A percentile compares a stretch with the other conserved stretches of the same genome.
Conservation (phyloP, 2,329 filamentous ascomycete genomes). For the Ophidiomyces ophidiicola region DNA sequence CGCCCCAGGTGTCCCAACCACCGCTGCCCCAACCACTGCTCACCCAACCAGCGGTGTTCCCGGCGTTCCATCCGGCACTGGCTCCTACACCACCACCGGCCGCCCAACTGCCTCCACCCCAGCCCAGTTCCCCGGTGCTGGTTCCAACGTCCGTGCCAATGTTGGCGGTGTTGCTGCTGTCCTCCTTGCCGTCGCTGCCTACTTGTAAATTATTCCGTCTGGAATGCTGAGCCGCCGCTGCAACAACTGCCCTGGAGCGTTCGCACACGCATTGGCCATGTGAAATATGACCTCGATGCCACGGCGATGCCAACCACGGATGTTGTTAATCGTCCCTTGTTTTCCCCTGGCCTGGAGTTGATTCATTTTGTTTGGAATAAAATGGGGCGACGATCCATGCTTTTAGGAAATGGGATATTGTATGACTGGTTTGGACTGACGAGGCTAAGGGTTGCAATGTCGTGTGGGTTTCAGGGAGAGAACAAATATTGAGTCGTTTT, state of each 20-base stretch:
- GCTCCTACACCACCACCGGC: slow-evolving; percentile 12
- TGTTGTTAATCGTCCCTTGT: neutral
- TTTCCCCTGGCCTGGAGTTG: neutral
- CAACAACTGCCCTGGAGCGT: neutral
- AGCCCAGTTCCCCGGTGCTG: slow-evolving; percentile 14
- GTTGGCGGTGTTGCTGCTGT: slow-evolving; percentile 16
- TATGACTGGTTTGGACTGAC: neutral
- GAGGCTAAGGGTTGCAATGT: neutral
- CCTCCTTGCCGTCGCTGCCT: slow-evolving; percentile 21
- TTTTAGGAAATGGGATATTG: neutral
- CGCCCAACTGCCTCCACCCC: slow-evolving; percentile 16
- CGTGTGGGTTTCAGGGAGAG: slow-evolving; percentile 1
- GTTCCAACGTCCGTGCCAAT: slow-evolving; percentile 12
- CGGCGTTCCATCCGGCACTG: slow-evolving; percentile 13
- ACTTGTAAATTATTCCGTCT: slow-evolving; percentile 33
- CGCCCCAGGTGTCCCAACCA: neutral
- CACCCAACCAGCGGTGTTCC: slow-evolving; percentile 11
- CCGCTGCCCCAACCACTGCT: neutral
- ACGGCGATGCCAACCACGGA: neutral
- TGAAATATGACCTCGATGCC: too few relatives aligned
- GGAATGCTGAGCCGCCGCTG: neutral
- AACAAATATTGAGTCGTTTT: slow-evolving; percentile 3
- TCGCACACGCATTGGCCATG: slow-evolving; percentile 4
- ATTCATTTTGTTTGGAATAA: neutral
- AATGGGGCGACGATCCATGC: neutral